phyloP scores from a whole-genome alignment of 495 filamentous ascomycete genomes.

The Aspergillus olivimuriae region DNA sequence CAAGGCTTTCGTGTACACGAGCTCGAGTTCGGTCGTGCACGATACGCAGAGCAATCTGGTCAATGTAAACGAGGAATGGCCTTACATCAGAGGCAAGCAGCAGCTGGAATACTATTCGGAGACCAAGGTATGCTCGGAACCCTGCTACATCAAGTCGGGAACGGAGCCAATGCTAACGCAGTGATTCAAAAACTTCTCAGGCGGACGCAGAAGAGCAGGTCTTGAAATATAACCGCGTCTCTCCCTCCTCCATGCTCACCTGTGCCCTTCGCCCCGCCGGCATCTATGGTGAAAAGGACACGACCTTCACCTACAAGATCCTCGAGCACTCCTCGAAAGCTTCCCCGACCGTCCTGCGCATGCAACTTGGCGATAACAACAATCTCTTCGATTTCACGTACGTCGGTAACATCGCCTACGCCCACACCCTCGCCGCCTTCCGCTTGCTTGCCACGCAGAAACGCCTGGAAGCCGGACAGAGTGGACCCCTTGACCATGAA shows the following conservation, averaged over 20 bases:
- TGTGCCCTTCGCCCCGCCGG: constrained; percentile 78
- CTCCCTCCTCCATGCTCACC: constrained; percentile 61
- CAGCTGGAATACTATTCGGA: constrained; percentile 91
- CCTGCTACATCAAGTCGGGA: too few species aligned
- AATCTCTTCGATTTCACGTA: constrained; percentile 63
- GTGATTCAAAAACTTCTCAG: constrained; percentile 32
- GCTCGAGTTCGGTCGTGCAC: constrained; percentile 80
- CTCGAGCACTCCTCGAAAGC: constrained; percentile 36
- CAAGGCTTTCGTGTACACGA: constrained; percentile 93
- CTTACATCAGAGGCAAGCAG: constrained; percentile 58
- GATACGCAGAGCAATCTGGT: constrained; percentile 74
- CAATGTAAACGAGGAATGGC: constrained; percentile 86
- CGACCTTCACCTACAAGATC: constrained; percentile 57
- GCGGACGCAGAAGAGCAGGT: constrained; percentile 83
- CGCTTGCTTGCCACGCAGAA: constrained; percentile 59
- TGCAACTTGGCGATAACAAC: constrained; percentile 83
- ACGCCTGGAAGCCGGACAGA: constrained; percentile 45
- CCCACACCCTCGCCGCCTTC: constrained; percentile 48
- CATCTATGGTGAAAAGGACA: constrained; percentile 88
- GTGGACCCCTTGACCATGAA: constrained; percentile 63
- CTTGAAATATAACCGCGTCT: constrained; percentile 73
- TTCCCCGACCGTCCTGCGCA: constrained; percentile 56
- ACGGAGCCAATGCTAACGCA: constrained; percentile 4
- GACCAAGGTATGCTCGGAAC: constrained; percentile 56
- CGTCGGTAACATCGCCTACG: constrained; percentile 46